Evolutionary conservation across 192 early-diverging fungal species (phyloP).

Genomic region (Linnemannia schmuckeri): DNA sequence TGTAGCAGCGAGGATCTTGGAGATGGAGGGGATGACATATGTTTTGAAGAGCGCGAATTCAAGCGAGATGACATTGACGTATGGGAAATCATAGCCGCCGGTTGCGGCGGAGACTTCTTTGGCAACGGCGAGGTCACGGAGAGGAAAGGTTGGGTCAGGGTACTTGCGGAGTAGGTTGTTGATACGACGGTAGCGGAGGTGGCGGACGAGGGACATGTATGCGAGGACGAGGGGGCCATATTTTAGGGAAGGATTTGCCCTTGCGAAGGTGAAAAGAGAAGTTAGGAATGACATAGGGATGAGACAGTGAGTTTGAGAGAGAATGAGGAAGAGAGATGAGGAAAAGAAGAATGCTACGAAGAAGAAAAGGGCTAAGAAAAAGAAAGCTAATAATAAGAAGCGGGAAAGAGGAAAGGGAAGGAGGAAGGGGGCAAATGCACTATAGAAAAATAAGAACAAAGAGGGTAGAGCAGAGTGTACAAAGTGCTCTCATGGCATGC

Average conservation of each 20-base stretch:
- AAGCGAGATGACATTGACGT: slow-evolving; percentile 26
- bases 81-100: slow-evolving; percentile 53
- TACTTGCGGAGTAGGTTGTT: slow-evolving; percentile 46
- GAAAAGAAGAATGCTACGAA: not conserved
- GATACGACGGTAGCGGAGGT: slow-evolving; percentile 51
- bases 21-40: slow-evolving; percentile 57
- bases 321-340: not conserved
- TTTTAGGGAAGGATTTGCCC: not conserved
- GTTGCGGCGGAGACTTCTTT: slow-evolving; percentile 29
- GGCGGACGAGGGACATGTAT: slow-evolving; percentile 48
- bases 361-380: not conserved
- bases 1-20: slow-evolving; percentile 52
- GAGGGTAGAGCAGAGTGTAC: too few relatives aligned
- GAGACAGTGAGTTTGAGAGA: not conserved
- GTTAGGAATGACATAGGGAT: not conserved
- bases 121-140: slow-evolving; percentile 41
- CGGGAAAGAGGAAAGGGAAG: not conserved
- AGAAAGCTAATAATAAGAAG: not conserved
- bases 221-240: slow-evolving; percentile 3
- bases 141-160: slow-evolving; percentile 55
- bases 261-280: not conserved
- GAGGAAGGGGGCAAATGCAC: not conserved
- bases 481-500: too few relatives aligned
- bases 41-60: slow-evolving; percentile 64
- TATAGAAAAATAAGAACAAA: not conserved